Conservation (phyloP, 352 stramenopile genomes). For the Elongisporangium prolatum region DNA sequence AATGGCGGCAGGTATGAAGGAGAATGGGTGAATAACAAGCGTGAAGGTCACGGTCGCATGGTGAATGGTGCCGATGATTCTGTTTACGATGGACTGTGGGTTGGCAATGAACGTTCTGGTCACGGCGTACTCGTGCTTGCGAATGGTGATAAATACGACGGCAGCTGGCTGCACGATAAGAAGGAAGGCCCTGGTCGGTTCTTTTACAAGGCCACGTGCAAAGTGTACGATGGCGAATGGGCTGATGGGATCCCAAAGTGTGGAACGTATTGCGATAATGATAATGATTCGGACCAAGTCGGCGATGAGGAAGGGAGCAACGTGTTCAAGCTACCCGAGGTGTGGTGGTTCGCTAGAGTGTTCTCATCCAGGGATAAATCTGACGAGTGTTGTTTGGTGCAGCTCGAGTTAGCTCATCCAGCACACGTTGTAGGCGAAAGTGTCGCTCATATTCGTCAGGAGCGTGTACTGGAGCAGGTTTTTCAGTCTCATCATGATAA, state of each 20-base stretch:
- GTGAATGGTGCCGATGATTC: constrained; percentile 75
- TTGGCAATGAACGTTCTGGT: constrained; percentile 65
- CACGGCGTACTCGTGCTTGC: constrained; percentile 59
- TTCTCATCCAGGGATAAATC: neutral
- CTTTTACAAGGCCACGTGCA: constrained; percentile 79
- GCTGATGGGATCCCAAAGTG: constrained; percentile 70
- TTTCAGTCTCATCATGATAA: constrained; percentile 24
- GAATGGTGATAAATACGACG: constrained; percentile 86
- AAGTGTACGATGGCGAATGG: constrained; percentile 90
- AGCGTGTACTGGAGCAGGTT: constrained; percentile 44
- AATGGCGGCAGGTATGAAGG: constrained; percentile 82
- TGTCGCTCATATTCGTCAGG: constrained; percentile 62
- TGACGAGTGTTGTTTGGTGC: constrained; percentile 1
- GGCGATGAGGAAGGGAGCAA: constrained; percentile 17
- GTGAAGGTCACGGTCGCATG: constrained; percentile 74
- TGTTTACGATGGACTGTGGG: constrained; percentile 87
- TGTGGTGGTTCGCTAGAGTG: constrained; percentile 3
- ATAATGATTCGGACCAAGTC: constrained; percentile 21
- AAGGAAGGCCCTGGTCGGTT: constrained; percentile 85
- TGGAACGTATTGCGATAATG: constrained; percentile 56
- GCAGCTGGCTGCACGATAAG: constrained; percentile 82
- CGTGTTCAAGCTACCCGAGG: constrained; percentile 64
- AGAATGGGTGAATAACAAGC: constrained; percentile 69
- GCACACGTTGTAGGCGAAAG: constrained; percentile 74
- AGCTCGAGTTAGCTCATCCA: constrained; percentile 67